phyloP scores from a whole-genome alignment of 2,329 filamentous ascomycete genomes.

The Xylariaceae sp. region DNA sequence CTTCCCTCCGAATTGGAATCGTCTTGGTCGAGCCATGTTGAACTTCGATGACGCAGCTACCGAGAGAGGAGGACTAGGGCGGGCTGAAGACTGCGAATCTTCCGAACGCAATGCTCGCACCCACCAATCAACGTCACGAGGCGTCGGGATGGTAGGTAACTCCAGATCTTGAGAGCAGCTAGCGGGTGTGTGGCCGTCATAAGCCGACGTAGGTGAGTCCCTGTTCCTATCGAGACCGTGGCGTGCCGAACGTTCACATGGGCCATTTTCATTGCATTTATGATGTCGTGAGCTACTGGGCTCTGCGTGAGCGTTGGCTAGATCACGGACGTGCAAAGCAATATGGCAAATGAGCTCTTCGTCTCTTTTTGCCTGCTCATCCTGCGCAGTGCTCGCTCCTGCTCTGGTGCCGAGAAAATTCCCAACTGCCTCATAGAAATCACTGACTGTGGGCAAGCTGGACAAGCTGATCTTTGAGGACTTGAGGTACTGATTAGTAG shows the following conservation, averaged over 20 bases:
- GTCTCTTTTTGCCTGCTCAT: constrained; percentile 11
- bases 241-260: constrained; percentile 6
- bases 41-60: constrained; percentile 8
- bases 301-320: constrained; percentile 13
- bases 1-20: constrained; percentile 5
- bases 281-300: constrained; percentile 1
- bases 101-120: constrained; percentile 11
- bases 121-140: constrained; percentile 16
- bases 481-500: constrained; percentile 19
- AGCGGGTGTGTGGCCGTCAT: constrained; percentile 8
- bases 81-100: not conserved
- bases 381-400: not conserved
- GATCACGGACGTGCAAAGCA: constrained; percentile 19
- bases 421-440: constrained; percentile 14
- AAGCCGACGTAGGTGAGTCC: constrained; percentile 23
- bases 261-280: constrained; percentile 10
- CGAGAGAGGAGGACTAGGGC: constrained; percentile 1
- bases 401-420: constrained; percentile 5
- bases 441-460: constrained; percentile 6
- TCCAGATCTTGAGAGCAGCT: not conserved
- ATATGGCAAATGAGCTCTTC: constrained; percentile 23
- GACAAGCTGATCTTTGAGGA: constrained; percentile 13
- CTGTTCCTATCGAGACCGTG: constrained; percentile 28
- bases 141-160: not conserved
- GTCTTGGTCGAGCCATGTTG: not conserved